phyloP scores from a whole-genome alignment of 805 yeast genomes.

The Clavispora carvajalis region DNA sequence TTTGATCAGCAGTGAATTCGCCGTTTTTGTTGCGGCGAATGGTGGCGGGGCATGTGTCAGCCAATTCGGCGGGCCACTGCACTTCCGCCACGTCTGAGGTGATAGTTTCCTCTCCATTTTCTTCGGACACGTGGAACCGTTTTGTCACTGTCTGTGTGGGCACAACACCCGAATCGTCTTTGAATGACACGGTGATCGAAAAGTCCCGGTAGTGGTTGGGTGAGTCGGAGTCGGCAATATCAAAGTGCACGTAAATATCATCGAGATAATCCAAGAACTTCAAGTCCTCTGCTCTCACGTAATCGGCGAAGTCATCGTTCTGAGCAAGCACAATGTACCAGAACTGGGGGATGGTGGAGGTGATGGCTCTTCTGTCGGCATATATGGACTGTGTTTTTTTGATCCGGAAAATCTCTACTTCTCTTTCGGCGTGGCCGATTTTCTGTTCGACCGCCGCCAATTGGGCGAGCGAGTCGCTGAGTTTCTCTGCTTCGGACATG shows the following conservation, averaged over 20 bases:
- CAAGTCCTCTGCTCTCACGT: conserved; percentile 69
- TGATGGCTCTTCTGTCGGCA: conserved; percentile 48
- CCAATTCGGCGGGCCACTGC: conserved; percentile 65
- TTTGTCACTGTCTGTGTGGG: conserved; percentile 59
- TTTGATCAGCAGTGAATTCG: conserved; percentile 45
- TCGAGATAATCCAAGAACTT: conserved; percentile 63
- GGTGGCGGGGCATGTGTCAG: conserved; percentile 48
- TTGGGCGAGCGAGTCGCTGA: conserved; percentile 31
- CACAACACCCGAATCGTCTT: conserved; percentile 39
- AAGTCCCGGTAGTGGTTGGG: conserved; percentile 48
- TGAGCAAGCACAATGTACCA: conserved; percentile 87
- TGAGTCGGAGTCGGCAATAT: conserved; percentile 27
- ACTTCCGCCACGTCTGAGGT: conserved; percentile 51
- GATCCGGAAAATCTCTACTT: conserved; percentile 52
- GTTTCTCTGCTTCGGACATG: conserved; percentile 5
- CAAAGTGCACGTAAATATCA: conserved; percentile 58
- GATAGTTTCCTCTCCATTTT: conserved; percentile 51
- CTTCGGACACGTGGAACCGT: conserved; percentile 44
- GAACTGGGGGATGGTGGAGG: conserved; percentile 59
- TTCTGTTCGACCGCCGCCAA: conserved; percentile 56
- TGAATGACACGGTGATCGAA: conserved; percentile 53
- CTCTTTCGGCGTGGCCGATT: conserved; percentile 54
- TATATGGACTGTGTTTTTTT: conserved; percentile 53
- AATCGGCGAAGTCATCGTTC: conserved; percentile 80
- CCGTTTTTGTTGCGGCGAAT: conserved; percentile 33